phyloP scores from a whole-genome alignment of 2,329 filamentous ascomycete genomes.

The Anthostomella pinea region DNA sequence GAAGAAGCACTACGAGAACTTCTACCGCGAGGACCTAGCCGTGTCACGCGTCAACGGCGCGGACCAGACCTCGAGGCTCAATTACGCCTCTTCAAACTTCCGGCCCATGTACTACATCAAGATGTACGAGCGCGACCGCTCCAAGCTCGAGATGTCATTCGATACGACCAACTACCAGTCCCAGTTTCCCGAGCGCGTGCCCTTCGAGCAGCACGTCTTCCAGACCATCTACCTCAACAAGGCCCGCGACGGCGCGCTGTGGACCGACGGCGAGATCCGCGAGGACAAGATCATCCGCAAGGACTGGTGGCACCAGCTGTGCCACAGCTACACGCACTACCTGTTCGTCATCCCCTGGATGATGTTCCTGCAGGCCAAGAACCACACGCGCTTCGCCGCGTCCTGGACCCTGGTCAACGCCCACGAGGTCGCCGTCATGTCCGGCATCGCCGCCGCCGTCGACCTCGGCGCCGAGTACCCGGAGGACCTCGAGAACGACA shows the following conservation, averaged over 20 bases:
- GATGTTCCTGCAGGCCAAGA: constrained; percentile 62
- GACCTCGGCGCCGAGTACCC: constrained; percentile 65
- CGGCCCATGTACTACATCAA: constrained; percentile 59
- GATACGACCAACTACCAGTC: constrained; percentile 56
- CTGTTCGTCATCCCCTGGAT: constrained; percentile 61
- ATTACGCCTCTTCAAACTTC: constrained; percentile 42
- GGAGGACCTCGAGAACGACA: constrained; percentile 59
- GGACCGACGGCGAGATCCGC: constrained; percentile 53
- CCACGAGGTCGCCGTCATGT: constrained; percentile 66
- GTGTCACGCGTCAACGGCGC: constrained; percentile 21
- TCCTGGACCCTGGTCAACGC: constrained; percentile 66
- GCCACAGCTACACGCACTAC: constrained; percentile 58
- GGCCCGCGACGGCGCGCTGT: constrained; percentile 49
- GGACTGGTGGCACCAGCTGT: constrained; percentile 63
- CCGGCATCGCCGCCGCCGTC: constrained; percentile 65
- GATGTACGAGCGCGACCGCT: constrained; percentile 48
- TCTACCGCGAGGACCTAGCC: constrained; percentile 47
- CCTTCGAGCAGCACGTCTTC: constrained; percentile 37
- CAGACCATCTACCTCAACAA: constrained; percentile 58
- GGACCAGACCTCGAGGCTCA: constrained; percentile 40
- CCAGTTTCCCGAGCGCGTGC: constrained; percentile 54
- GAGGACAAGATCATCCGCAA: constrained; percentile 52
- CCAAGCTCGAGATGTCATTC: constrained; percentile 52
- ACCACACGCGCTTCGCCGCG: constrained; percentile 58
- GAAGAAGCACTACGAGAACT: constrained; percentile 65